Conservation (phyloP, 257 asterid genomes). For the Lycium ferocissimum region DNA sequence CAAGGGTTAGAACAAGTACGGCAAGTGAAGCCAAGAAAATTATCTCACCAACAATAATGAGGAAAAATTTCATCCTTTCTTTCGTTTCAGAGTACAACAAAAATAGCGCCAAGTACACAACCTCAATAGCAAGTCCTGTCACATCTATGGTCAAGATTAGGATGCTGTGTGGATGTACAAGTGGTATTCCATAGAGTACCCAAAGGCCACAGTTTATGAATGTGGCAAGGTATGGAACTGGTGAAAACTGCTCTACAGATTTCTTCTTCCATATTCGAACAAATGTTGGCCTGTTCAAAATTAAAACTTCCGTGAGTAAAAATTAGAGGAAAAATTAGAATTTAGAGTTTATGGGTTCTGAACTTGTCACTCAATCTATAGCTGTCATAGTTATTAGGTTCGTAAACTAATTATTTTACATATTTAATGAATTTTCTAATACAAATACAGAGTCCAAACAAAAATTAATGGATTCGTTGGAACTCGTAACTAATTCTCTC, state of each 20-base stretch:
- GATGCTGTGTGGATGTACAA: conserved; percentile 76
- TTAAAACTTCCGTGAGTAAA: neutral
- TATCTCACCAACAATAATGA: conserved; percentile 50
- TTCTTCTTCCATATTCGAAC: conserved; percentile 61
- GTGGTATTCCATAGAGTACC: conserved; percentile 79
- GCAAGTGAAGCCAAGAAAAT: conserved; percentile 58
- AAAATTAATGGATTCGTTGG: too few species aligned
- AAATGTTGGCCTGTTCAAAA: conserved; percentile 65
- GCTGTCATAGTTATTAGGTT: too few species aligned
- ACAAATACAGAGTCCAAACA: too few species aligned
- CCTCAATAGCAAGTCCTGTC: conserved; percentile 65
- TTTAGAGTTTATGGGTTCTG: too few species aligned
- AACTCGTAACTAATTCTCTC: too few species aligned
- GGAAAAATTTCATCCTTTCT: conserved; percentile 49
- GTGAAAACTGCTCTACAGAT: conserved; percentile 76
- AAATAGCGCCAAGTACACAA: conserved; percentile 50
- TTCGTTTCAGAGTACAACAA: conserved; percentile 47
- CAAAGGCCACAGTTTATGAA: conserved; percentile 78
- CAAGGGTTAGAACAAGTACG: conserved; percentile 49
- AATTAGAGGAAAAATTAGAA: neutral
- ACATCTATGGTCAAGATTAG: conserved; percentile 78
- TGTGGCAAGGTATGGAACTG: conserved; percentile 76
- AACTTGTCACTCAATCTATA: too few species aligned
- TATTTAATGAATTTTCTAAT: too few species aligned
- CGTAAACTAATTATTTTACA: too few species aligned